Conservation (phyloP, 495 filamentous ascomycete species). For the Endocarpon pusillum region DNA sequence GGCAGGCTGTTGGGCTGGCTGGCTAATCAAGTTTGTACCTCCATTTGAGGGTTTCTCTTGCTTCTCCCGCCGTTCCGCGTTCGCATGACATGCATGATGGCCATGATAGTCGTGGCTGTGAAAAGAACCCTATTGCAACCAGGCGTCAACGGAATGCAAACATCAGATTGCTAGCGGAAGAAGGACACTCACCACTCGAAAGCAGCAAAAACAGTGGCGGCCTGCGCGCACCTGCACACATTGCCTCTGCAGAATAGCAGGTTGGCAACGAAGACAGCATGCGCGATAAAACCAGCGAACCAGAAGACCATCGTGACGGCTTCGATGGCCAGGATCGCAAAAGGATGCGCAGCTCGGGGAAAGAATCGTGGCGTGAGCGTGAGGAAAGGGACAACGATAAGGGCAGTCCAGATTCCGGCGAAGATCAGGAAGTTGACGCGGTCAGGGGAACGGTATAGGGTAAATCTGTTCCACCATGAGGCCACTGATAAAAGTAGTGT, state of each 20-base stretch:
- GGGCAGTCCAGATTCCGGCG: constrained; percentile 51
- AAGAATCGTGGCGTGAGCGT: constrained; percentile 42
- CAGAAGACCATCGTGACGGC: constrained; percentile 68
- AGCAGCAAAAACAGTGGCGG: constrained; percentile 34
- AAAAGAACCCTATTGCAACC: constrained; percentile 30
- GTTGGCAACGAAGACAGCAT: constrained; percentile 41
- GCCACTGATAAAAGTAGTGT: neutral
- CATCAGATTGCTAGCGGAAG: neutral
- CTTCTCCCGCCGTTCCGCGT: constrained; percentile 6
- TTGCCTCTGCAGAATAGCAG: constrained; percentile 26
- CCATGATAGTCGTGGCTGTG: constrained; percentile 27
- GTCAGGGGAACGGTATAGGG: constrained; percentile 24
- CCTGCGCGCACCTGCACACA: constrained; percentile 32
- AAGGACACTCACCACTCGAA: constrained; percentile 35
- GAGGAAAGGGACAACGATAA: constrained; percentile 47
- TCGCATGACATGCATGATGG: constrained; percentile 18
- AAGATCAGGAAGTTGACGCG: constrained; percentile 58
- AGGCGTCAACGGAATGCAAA: neutral
- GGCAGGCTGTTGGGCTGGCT: too few species aligned
- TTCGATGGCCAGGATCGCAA: constrained; percentile 47
- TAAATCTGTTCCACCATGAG: constrained; percentile 19
- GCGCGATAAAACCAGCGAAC: constrained; percentile 68
- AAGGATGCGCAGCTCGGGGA: constrained; percentile 37
- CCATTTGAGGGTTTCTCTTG: neutral
- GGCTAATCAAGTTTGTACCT: too few species aligned